Conservation (phyloP, 2,329 filamentous ascomycete species). For the Rhynchosporium agropyri region DNA sequence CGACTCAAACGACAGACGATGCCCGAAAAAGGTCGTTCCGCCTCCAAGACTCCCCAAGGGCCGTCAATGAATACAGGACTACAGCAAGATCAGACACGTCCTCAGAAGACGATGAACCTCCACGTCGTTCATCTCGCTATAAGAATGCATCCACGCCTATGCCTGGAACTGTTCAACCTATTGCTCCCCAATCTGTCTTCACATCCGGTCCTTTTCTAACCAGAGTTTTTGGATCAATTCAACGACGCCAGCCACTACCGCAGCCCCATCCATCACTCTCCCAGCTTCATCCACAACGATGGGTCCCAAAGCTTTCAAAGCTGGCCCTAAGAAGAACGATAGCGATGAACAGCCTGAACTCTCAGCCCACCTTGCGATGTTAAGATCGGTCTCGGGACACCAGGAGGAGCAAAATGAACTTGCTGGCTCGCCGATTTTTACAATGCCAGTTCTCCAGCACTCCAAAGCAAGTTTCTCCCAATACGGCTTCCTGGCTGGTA, state of each 20-base stretch:
- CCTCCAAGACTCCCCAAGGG: neutral
- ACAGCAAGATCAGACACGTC: constrained; percentile 8
- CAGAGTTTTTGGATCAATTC: neutral
- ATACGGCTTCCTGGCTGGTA: constrained; percentile 36
- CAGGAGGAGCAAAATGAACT: constrained; percentile 18
- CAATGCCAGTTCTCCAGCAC: constrained; percentile 29
- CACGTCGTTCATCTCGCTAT: neutral
- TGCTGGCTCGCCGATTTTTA: constrained; percentile 30
- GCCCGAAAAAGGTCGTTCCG: neutral
- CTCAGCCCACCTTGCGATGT: constrained; percentile 15
- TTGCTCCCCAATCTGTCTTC: neutral
- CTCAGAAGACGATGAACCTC: neutral
- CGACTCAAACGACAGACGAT: neutral
- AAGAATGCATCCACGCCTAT: neutral
- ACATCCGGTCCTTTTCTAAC: neutral
- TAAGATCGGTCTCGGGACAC: neutral
- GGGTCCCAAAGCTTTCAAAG: too few relatives aligned
- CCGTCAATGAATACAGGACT: neutral
- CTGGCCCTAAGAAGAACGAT: neutral
- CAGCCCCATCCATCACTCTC: neutral
- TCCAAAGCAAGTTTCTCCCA: constrained; percentile 28
- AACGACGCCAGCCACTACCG: neutral
- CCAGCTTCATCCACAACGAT: neutral
- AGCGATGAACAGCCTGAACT: neutral
- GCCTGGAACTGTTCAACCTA: neutral